Evolutionary conservation across 768 basidiomycete species (phyloP).

Genomic region (Tylopilus cervinicoccineus): DNA sequence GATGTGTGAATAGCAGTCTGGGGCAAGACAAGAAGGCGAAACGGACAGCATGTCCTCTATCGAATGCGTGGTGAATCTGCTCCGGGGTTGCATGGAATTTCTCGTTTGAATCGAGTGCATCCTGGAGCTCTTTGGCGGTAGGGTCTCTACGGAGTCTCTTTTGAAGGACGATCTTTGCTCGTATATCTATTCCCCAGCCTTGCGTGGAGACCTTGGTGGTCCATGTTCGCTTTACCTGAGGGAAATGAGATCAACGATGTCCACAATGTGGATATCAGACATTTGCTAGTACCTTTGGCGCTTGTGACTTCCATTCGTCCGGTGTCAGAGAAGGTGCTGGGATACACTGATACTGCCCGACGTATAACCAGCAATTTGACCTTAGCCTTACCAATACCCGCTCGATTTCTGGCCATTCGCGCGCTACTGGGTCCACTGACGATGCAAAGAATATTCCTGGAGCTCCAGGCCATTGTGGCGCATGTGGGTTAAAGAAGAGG

Average conservation of each 20-base stretch:
- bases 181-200: slow-evolving; percentile 7
- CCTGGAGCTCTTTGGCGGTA: slow-evolving; percentile 3
- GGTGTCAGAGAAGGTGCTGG: slow-evolving; percentile 8
- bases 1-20: neutral
- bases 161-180: slow-evolving; percentile 16
- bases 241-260: neutral
- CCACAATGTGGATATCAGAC: neutral
- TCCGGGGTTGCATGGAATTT: slow-evolving; percentile 13
- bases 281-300: slow-evolving; percentile 7
- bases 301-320: slow-evolving; percentile 18
- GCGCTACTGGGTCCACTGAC: neutral
- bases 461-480: slow-evolving; percentile 13
- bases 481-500: slow-evolving; percentile 17
- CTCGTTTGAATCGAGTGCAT: neutral
- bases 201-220: slow-evolving; percentile 12
- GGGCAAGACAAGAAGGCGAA: neutral
- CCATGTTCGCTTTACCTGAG: slow-evolving; percentile 21
- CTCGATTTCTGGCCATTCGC: neutral
- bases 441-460: slow-evolving; percentile 18
- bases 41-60: slow-evolving; percentile 13
- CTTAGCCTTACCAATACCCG: slow-evolving; percentile 12
- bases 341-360: slow-evolving; percentile 16
- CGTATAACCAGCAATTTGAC: slow-evolving; percentile 15
- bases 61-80: slow-evolving; percentile 15
- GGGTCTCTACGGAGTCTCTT: slow-evolving; percentile 14